Evolutionary conservation across 2,329 filamentous ascomycete species (phyloP), one percentile per base, ranked within the genome.

Genomic region (Diaporthe destruens): DNA sequence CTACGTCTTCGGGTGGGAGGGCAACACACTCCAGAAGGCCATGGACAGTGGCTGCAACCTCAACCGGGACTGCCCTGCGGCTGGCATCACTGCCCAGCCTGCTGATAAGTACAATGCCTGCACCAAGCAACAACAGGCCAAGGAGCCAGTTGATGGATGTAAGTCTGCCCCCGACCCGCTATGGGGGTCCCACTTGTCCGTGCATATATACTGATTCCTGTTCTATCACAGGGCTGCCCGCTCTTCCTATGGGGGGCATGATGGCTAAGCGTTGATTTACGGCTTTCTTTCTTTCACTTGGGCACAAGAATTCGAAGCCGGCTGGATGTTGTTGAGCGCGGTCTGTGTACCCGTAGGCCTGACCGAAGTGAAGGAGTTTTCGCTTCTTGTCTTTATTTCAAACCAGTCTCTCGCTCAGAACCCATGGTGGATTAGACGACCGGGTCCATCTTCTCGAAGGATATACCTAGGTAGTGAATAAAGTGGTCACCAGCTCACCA

Each of bases 1-100:
- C 78, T 87, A 87, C 77, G 78, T 87, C 74, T 87, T 87, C 77
- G 85, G 85, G 72, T 87, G 85, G 85, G 84, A 87, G 77, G 84
- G 81, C 73, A 80, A 86, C 77, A 79, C 82, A 12, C 82, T 87
- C 59, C 86, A 87, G 78, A 84, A 80, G 79, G 83, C 84, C 76
- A 84, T 86, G 83, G 84, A 86, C 79, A 83, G 81, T 75, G 76
- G 75, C 74, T 86, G 84, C 80, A 85, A 85, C 77, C 83, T 85
- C 66, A 84, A 87, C 83, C 76, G 79, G 57, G 80, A 82, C 80
- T 85, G 86, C 78, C 76, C 82, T 44, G 77, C 78, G 32, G 84
- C 84, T 70, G 84, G 83, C 47, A 82, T 87, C 77, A 84, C 82
- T 61, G 83, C 82, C 72, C 85, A 86, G 80, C 77, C 80, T 39